Base-by-base conservation (phyloP, 352 stramenopile species). In the Globisporangium mamillatum region DNA sequence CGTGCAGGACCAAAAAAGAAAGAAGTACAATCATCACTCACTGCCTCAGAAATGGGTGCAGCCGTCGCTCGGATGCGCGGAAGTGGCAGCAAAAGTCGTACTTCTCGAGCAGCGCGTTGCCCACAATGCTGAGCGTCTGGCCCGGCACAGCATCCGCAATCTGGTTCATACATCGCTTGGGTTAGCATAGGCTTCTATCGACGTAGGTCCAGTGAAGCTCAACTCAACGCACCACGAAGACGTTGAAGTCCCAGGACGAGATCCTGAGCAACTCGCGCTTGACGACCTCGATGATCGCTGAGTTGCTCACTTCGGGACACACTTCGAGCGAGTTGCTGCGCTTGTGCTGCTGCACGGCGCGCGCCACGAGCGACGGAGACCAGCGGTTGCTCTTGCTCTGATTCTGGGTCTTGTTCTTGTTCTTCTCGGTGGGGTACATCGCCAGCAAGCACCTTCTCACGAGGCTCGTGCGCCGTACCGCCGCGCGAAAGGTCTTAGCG, bases 391-490 rank as follows among this genome's bases (percentile, higher is more conserved):
- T 41, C 27, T 54, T 54, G 22, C 61, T 73, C 20, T 63, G 69
- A 65, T 3, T 29, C 20, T 24, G 44, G 32, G 3, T 32, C 32
- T 24, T 27, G 56, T 14, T 20, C 57, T 77, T 70, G 60, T 41
- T 61, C 69, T 81, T 74, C 22, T 89, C 74, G 5, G 69, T 71
- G 29, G 82, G 80, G 32, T 90, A 89, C 85, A 93, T 93, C 56
- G 82, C 82, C 29, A 86, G 70, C 7, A 94, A 64, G 72, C 83
- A 93, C 18, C 84, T 79, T 22, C 84, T 84, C 32, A 93, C 70
- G 60, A 94, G 83, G 48, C 87, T 93, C 27, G 84, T 93, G 53
- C 85, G 83, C 4, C 83, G 81, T 63, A 93, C 66, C 9, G 84
- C 83, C 4, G 79, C 80, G 18, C 83, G 83, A 46, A 92, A 91